Percentiles rank a stretch among this genome's conserved stretches.
Evolutionary conservation across 805 yeast genomes (phyloP).

Genomic region (Suhomyces sp.): DNA sequence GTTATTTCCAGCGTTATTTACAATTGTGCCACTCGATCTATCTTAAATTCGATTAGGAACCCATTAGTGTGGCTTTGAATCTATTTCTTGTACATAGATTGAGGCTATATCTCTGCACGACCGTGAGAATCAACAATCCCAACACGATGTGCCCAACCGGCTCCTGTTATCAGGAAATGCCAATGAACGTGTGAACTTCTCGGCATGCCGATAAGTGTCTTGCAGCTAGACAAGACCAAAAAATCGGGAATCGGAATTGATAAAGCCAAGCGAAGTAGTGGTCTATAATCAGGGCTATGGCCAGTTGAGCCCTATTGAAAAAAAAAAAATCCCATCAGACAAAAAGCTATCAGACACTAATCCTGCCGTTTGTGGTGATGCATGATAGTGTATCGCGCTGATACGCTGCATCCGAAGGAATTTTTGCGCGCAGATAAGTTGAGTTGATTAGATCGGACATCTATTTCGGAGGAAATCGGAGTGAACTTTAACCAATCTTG

Average conservation of each 20-base stretch:
- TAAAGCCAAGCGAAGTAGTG: not conserved
- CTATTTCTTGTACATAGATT: not conserved
- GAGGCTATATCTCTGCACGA: not conserved
- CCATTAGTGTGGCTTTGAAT: not conserved
- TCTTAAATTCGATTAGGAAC: not conserved
- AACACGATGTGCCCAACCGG: not conserved
- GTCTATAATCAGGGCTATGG: not conserved
- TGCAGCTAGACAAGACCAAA: not conserved
- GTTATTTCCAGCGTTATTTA: not conserved
- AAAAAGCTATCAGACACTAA: not conserved
- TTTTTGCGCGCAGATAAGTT: not conserved
- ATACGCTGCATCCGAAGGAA: not conserved
- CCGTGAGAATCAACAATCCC: not conserved
- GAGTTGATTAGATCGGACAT: not conserved
- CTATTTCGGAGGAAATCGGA: not conserved
- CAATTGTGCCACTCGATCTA: not conserved
- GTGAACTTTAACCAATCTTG: not conserved
- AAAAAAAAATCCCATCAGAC: not conserved
- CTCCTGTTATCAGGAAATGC: not conserved
- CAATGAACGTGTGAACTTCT: not conserved
- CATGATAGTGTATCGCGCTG: not conserved
- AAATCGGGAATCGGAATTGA: not conserved
- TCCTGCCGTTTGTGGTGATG: not conserved
- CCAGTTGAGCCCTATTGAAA: not conserved
- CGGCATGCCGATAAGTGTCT: not conserved